phyloP scores from a whole-genome alignment of 2,329 filamentous ascomycete genomes.

The Diplodia scrobiculata region DNA sequence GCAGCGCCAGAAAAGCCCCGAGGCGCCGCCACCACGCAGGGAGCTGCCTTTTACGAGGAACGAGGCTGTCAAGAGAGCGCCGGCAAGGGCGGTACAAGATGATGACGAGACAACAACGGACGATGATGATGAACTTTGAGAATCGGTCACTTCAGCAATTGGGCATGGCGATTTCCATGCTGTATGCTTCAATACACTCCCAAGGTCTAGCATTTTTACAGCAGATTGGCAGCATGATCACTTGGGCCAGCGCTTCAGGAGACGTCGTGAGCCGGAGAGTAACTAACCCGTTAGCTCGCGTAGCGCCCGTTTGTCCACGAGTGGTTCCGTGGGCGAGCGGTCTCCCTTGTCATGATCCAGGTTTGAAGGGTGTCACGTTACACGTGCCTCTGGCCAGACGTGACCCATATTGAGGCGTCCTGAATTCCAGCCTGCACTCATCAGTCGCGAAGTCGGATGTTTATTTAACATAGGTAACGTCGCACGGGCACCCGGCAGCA shows the following conservation, averaged over 20 bases:
- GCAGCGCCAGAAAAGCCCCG: slow-evolving; percentile 7
- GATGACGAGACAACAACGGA: slow-evolving; percentile 39
- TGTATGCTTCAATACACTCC: not conserved
- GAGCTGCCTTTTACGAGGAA: slow-evolving; percentile 42
- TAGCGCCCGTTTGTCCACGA: slow-evolving; percentile 9
- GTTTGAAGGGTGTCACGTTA: not conserved
- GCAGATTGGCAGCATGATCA: not conserved
- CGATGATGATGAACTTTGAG: slow-evolving; percentile 36
- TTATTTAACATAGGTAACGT: slow-evolving; percentile 16
- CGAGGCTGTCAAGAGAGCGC: not conserved
- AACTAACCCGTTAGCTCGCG: not conserved
- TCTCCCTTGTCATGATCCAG: not conserved
- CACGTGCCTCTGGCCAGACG: slow-evolving; percentile 3
- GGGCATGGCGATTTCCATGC: not conserved
- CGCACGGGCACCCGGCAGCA: slow-evolving; percentile 5
- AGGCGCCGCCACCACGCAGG: slow-evolving; percentile 39
- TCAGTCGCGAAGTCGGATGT: not conserved
- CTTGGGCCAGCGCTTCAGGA: not conserved
- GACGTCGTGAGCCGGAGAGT: not conserved
- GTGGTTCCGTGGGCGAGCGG: not conserved
- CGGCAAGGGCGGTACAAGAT: slow-evolving; percentile 11
- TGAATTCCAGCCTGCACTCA: not conserved
- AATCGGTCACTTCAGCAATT: slow-evolving; percentile 31
- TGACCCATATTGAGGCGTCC: not conserved
- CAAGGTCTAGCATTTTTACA: not conserved